Percentiles rank a stretch among this genome's conserved stretches.
Evolutionary conservation across 805 yeast species (phyloP).

Genomic region (Schwanniomyces vanrijiae): DNA sequence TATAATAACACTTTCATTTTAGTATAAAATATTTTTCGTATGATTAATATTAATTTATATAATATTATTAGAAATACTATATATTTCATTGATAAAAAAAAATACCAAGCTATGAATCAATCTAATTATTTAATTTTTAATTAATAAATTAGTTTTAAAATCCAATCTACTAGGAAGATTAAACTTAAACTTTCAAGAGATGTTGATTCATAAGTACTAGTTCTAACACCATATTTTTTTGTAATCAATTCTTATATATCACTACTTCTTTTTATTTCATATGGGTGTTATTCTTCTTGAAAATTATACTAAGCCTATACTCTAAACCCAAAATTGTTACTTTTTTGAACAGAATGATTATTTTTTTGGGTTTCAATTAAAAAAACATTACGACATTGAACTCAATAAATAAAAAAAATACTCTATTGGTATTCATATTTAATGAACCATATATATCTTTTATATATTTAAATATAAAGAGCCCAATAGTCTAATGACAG

Average conservation of each 20-base stretch:
- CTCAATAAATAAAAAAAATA: too few species aligned
- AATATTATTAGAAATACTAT: too few species aligned
- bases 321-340: conserved; percentile 13
- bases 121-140: neutral
- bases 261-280: conserved; percentile 10
- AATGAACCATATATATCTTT: too few species aligned
- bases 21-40: too few species aligned
- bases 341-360: conserved; percentile 3
- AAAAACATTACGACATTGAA: too few species aligned
- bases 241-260: conserved; percentile 15
- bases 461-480: too few species aligned
- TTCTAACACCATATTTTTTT: conserved; percentile 18
- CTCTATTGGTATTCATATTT: too few species aligned
- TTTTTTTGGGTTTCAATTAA: conserved; percentile 5
- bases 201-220: conserved; percentile 18
- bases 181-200: conserved; percentile 10
- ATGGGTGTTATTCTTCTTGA: conserved; percentile 17
- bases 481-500: too few species aligned
- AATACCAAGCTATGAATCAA: neutral
- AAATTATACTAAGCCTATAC: conserved; percentile 12
- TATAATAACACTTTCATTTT: too few species aligned
- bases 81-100: too few species aligned
- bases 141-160: neutral
- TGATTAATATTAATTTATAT: too few species aligned
- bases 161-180: conserved; percentile 3